Conservation (phyloP, 805 yeast genomes). For the Lachancea fermentati region DNA sequence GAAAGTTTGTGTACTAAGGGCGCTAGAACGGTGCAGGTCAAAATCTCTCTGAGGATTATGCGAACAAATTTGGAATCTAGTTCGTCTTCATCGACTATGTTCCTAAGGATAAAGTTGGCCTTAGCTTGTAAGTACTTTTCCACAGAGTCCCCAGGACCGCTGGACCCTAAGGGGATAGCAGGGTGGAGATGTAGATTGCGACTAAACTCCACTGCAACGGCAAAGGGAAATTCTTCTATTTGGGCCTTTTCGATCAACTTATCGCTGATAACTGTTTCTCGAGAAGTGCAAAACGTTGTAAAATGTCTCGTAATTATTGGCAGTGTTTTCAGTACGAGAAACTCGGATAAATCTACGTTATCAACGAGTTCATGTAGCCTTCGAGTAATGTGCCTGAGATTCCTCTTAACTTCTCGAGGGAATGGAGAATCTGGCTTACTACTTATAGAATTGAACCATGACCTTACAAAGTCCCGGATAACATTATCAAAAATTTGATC, state of each 20-base stretch:
- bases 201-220: conserved; percentile 38
- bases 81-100: conserved; percentile 42
- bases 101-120: conserved; percentile 39
- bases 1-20: conserved; percentile 49
- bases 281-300: conserved; percentile 41
- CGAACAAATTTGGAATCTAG: conserved; percentile 42
- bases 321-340: conserved; percentile 51
- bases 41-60: conserved; percentile 54
- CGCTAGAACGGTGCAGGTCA: conserved; percentile 50
- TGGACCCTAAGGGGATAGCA: conserved; percentile 38
- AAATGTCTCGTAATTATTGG: conserved; percentile 69
- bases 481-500: conserved; percentile 42
- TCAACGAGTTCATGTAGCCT: conserved; percentile 40
- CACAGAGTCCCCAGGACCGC: conserved; percentile 37
- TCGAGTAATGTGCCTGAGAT: conserved; percentile 38
- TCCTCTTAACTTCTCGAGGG: conserved; percentile 37
- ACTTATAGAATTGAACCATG: conserved; percentile 50
- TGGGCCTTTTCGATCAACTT: conserved; percentile 29
- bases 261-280: conserved; percentile 27
- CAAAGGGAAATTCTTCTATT: conserved; percentile 13
- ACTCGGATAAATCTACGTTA: conserved; percentile 46
- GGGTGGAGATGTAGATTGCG: conserved; percentile 47
- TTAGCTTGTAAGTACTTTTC: conserved; percentile 44
- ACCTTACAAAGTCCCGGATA: conserved; percentile 45
- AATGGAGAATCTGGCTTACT: conserved; percentile 30